A percentile compares a stretch with the other conserved stretches of the same genome.
Conservation (phyloP, 192 early-diverging fungal species). For the Chytriomyces confervae region DNA sequence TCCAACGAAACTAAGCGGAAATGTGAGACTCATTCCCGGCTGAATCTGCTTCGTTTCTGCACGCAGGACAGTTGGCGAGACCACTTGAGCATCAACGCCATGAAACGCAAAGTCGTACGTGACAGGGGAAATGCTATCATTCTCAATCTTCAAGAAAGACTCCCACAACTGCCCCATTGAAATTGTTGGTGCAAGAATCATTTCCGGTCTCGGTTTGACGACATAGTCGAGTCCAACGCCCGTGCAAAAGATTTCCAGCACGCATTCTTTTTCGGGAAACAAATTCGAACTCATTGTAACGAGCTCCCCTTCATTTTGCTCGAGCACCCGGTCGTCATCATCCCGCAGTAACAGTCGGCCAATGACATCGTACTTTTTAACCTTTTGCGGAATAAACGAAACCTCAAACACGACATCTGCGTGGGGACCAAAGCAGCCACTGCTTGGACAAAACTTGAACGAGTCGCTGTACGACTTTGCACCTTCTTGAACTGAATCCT, state of each 20-base stretch:
- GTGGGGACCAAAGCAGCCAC: conserved; percentile 44
- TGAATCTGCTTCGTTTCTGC: neutral
- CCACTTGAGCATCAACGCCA: conserved; percentile 32
- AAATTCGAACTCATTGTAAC: neutral
- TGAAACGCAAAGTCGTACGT: conserved; percentile 41
- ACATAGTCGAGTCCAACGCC: conserved; percentile 40
- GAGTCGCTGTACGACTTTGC: conserved; percentile 8
- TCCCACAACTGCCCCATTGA: conserved; percentile 28
- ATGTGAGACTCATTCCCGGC: neutral
- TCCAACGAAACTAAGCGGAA: conserved; percentile 9
- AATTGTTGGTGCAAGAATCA: conserved; percentile 43
- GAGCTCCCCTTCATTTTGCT: neutral
- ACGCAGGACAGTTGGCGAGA: conserved; percentile 2
- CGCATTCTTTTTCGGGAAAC: conserved; percentile 14
- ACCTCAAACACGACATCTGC: conserved; percentile 45
- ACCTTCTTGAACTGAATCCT: conserved; percentile 6
- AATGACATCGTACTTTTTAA: conserved; percentile 47
- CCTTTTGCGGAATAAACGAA: conserved; percentile 38
- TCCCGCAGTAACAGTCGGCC: conserved; percentile 42
- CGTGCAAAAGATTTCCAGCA: conserved; percentile 40
- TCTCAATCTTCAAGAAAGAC: conserved; percentile 35
- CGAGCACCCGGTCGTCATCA: conserved; percentile 25
- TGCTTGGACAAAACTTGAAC: conserved; percentile 40
- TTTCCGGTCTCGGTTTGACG: conserved; percentile 32
- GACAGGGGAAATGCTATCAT: conserved; percentile 48